Percentiles rank a stretch among this genome's conserved stretches.
These are phyloP conservation scores for Physaria fendleri DNA, from an alignment of 345 rosid genomes.

Conservation along the genomic window DNA sequence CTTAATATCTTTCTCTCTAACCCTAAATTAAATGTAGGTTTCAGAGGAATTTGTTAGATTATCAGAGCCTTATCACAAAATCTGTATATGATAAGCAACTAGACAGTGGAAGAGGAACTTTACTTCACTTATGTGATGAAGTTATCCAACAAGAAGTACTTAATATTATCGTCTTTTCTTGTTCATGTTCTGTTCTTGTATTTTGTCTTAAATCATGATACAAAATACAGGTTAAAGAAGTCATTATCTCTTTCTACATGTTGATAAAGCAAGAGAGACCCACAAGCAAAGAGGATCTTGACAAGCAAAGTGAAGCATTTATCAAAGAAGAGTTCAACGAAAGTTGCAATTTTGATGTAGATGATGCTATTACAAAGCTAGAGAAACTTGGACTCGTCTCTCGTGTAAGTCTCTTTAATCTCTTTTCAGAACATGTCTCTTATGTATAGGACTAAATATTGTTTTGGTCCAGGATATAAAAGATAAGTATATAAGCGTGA, in stretches of 20 bases:
- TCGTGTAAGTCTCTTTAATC: constrained; percentile 33
- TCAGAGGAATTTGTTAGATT: constrained; percentile 58
- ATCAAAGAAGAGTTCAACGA: constrained; percentile 49
- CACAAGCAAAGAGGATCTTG: constrained; percentile 46
- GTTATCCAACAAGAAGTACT: constrained; percentile 60
- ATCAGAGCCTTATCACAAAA: constrained; percentile 69
- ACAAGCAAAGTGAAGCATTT: constrained; percentile 48
- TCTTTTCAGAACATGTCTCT: background rate
- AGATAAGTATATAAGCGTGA: constrained; percentile 42
- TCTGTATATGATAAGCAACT: constrained; percentile 74
- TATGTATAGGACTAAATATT: background rate
- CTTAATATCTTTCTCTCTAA: background rate
- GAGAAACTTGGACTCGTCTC: constrained; percentile 58
- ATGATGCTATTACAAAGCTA: constrained; percentile 63
- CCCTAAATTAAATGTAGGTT: constrained; percentile 36
- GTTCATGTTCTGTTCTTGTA: background rate
- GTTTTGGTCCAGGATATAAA: constrained; percentile 42
- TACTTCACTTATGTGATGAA: constrained; percentile 79
- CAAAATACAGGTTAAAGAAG: constrained; percentile 73
- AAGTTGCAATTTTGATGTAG: constrained; percentile 68
- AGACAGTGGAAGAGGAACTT: constrained; percentile 82
- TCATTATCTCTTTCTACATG: constrained; percentile 56
- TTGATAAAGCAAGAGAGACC: constrained; percentile 57
- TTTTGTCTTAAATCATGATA: background rate
- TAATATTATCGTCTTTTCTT: background rate